A percentile compares a stretch with the other conserved stretches of the same genome.
phyloP scores from a whole-genome alignment of 2,329 filamentous ascomycete species.

The Ceratocystis albifundus region DNA sequence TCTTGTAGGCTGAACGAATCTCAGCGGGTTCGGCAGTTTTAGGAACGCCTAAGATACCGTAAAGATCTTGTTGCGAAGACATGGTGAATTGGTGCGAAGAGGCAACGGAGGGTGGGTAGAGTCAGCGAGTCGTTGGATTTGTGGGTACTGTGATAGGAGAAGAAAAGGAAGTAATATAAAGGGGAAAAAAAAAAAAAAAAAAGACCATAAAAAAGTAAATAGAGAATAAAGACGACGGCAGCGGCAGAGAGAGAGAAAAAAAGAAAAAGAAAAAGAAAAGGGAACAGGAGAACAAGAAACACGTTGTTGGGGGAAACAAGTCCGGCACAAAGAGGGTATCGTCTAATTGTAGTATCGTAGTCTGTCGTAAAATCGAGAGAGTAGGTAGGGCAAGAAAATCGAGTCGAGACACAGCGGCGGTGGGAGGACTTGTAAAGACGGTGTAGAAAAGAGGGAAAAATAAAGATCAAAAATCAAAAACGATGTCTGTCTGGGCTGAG shows the following conservation, averaged over 20 bases:
- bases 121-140: slow-evolving; percentile 19
- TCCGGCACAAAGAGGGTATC: slow-evolving; percentile 3
- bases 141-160: background rate
- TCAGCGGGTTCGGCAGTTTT: slow-evolving; percentile 57
- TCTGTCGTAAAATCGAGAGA: slow-evolving; percentile 6
- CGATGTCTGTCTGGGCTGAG: no score
- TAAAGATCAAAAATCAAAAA: background rate
- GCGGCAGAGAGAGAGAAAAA: background rate
- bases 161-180: background rate
- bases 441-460: background rate
- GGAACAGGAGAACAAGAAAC: background rate
- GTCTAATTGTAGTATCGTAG: background rate
- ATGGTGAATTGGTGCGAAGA: slow-evolving; percentile 30
- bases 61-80: slow-evolving; percentile 59
- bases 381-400: background rate
- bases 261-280: no score
- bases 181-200: background rate
- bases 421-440: background rate
- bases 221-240: no score
- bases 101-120: slow-evolving; percentile 7
- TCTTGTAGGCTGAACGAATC: slow-evolving; percentile 71
- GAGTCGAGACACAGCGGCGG: background rate
- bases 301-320: background rate
- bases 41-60: slow-evolving; percentile 61
- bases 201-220: no score